phyloP scores from a whole-genome alignment of 176 grass and related monocot genomes.

The Eragrostis curvula region DNA sequence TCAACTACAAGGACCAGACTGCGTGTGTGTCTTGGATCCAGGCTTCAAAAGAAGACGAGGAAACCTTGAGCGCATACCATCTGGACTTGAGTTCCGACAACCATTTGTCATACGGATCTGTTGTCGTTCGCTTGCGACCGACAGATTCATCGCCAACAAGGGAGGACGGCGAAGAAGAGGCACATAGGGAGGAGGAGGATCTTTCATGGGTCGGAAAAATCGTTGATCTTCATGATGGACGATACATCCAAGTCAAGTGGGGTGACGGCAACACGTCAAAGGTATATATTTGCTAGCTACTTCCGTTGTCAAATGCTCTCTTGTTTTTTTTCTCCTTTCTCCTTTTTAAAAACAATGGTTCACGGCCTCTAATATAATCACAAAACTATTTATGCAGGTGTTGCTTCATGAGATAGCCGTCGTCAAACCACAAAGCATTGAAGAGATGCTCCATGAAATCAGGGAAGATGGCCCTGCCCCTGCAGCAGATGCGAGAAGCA shows the following conservation, averaged over 20 bases:
- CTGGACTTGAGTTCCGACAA: background rate
- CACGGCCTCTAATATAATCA: too few relatives aligned
- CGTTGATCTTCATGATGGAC: background rate
- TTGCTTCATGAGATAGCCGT: constrained; percentile 1
- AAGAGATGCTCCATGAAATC: background rate
- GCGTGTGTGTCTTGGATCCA: background rate
- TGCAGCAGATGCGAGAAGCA: background rate
- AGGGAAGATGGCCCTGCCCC: background rate
- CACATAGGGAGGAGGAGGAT: background rate
- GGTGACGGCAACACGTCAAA: constrained; percentile 3
- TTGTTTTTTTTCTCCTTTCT: background rate
- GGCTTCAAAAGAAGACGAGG: background rate
- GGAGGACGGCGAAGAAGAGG: too few relatives aligned
- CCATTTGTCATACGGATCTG: background rate
- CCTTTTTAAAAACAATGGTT: too few relatives aligned
- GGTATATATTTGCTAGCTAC: background rate
- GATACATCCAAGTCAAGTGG: constrained; percentile 10
- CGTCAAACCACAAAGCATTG: background rate
- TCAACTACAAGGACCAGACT: background rate
- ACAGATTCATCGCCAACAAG: too few relatives aligned
- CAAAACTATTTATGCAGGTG: background rate
- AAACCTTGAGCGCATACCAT: background rate
- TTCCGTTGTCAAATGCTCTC: background rate
- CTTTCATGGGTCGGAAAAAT: constrained; percentile 20
- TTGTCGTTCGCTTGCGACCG: background rate